Evolutionary conservation across 108 stramenopile species (phyloP).

Genomic region (Fragilaria crotonensis): DNA sequence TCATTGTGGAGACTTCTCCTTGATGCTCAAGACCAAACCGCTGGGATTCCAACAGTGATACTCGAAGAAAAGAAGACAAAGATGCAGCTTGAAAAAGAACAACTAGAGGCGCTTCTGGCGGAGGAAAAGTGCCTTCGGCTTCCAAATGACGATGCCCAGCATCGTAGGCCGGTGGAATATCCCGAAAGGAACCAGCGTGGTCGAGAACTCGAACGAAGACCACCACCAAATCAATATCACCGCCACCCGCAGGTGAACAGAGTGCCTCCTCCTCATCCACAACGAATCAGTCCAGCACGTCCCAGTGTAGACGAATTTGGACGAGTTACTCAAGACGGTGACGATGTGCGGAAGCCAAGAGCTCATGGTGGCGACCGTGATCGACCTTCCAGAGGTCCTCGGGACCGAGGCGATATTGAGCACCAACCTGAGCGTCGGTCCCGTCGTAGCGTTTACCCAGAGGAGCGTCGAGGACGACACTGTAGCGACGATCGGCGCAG

Average conservation of each 20-base stretch:
- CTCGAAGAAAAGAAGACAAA: conserved; percentile 84
- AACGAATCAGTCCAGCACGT: neutral
- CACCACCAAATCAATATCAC: conserved; percentile 14
- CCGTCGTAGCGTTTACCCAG: neutral
- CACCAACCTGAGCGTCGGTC: neutral
- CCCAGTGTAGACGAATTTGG: neutral
- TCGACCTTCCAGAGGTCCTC: neutral
- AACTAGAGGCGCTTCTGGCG: neutral
- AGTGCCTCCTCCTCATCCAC: neutral
- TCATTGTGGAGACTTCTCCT: conserved; percentile 77
- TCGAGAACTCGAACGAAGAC: neutral
- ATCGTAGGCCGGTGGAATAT: neutral
- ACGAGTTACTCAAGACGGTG: neutral
- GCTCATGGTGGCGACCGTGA: conserved; percentile 5
- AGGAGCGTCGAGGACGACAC: neutral
- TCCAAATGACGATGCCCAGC: neutral
- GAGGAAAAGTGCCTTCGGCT: neutral
- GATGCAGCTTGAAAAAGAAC: conserved; percentile 27
- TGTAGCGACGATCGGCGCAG: neutral
- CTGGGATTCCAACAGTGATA: conserved; percentile 63
- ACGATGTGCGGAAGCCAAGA: conserved; percentile 32
- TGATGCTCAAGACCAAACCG: conserved; percentile 53
- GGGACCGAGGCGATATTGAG: neutral
- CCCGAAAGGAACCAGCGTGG: neutral
- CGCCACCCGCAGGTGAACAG: conserved; percentile 1